These are phyloP conservation scores for Psophocarpus tetragonolobus DNA, from an alignment of 306 rosid species.

Conservation along the genomic window DNA sequence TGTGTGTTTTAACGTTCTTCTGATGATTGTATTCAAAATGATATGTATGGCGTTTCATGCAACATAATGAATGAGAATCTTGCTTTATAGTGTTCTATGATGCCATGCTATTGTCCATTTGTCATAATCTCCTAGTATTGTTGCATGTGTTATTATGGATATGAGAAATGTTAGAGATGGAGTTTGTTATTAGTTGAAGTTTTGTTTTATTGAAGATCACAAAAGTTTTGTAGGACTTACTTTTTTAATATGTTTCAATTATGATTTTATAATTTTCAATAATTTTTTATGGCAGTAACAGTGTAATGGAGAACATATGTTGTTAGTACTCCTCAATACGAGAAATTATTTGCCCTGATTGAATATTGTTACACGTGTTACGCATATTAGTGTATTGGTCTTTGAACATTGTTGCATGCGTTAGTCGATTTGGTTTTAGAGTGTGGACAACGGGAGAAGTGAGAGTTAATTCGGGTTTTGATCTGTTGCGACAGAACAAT, in stretches of 20 bases:
- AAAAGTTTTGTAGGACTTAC: background rate
- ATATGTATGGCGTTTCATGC: background rate
- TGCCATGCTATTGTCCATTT: background rate
- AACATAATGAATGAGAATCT: background rate
- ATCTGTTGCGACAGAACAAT: constrained; percentile 48
- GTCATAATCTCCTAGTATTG: background rate
- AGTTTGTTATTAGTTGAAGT: background rate
- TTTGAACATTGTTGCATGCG: background rate
- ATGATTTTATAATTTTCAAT: background rate
- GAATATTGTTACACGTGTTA: background rate
- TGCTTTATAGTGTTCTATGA: background rate
- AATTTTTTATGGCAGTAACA: background rate
- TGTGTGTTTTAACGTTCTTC: background rate
- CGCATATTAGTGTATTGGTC: background rate
- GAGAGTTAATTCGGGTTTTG: constrained; percentile 30
- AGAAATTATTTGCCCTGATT: background rate
- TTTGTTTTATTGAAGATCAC: background rate
- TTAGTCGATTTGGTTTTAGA: background rate
- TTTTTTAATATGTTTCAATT: background rate
- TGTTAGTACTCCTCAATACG: background rate
- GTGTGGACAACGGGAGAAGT: background rate
- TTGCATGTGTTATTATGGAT: background rate
- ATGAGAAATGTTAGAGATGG: background rate
- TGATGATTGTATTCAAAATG: background rate
- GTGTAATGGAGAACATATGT: background rate